Evolutionary conservation across 768 basidiomycete genomes (phyloP).

Genomic region (Suillus paluster): DNA sequence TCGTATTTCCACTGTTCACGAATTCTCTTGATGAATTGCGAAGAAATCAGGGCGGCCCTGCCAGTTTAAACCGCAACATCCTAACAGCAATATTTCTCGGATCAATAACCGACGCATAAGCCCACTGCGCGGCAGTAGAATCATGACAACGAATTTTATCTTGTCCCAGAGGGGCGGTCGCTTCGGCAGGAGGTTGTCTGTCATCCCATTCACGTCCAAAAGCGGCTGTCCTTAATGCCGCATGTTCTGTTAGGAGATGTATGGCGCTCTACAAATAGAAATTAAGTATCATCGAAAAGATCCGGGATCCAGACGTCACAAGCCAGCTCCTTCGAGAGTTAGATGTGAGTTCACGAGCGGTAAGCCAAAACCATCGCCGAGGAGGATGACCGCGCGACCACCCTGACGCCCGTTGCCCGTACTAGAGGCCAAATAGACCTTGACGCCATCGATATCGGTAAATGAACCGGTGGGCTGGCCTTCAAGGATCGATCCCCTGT

Average conservation of each 20-base stretch:
- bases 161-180: constrained; percentile 26
- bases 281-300: constrained; percentile 53
- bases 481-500: constrained; percentile 45
- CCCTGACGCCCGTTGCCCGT: constrained; percentile 13
- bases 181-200: constrained; percentile 31
- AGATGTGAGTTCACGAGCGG: constrained; percentile 56
- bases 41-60: neutral
- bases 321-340: constrained; percentile 47
- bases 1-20: constrained; percentile 43
- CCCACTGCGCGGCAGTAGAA: constrained; percentile 25
- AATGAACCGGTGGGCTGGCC: constrained; percentile 51
- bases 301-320: constrained; percentile 72
- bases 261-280: neutral
- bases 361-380: constrained; percentile 63
- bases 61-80: neutral
- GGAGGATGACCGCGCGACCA: constrained; percentile 48
- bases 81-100: constrained; percentile 29
- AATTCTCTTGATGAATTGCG: constrained; percentile 41
- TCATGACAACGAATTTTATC: constrained; percentile 17
- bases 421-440: constrained; percentile 48
- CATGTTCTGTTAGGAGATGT: neutral
- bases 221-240: constrained; percentile 35
- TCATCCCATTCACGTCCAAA: constrained; percentile 28
- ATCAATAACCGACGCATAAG: constrained; percentile 30
- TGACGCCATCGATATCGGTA: constrained; percentile 34